Conservation (phyloP, 2,329 filamentous ascomycete genomes). For the Aspergillus brasiliensis region DNA sequence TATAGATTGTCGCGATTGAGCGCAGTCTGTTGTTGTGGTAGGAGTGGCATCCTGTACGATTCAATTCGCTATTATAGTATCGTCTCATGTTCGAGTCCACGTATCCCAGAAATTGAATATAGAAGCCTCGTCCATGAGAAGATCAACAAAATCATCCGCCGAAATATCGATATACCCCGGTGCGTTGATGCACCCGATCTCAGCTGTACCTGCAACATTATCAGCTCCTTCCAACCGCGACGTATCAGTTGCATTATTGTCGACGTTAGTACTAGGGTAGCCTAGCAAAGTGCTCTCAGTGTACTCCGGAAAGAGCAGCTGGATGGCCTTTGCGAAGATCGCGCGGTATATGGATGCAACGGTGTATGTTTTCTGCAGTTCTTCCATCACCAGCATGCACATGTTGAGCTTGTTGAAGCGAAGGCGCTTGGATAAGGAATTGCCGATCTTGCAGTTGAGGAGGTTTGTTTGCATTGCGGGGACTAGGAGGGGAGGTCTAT, state of each 20-base stretch:
- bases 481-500: slow-evolving; percentile 30
- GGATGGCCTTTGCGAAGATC: slow-evolving; percentile 29
- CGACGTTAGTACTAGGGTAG: too few species aligned
- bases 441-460: slow-evolving; percentile 28
- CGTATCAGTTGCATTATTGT: too few species aligned
- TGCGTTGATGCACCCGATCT: background rate
- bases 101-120: slow-evolving; percentile 28
- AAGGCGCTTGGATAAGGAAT: slow-evolving; percentile 27
- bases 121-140: slow-evolving; percentile 27
- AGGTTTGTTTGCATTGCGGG: slow-evolving; percentile 39
- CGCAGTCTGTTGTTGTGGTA: too few species aligned
- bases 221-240: too few species aligned
- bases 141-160: slow-evolving; percentile 18
- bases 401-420: slow-evolving; percentile 34
- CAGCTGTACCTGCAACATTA: background rate
- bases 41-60: too few species aligned
- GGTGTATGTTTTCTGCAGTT: slow-evolving; percentile 33
- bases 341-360: slow-evolving; percentile 31
- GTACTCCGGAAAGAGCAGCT: slow-evolving; percentile 23
- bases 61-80: background rate
- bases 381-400: slow-evolving; percentile 36
- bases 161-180: too few species aligned
- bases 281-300: background rate
- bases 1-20: too few species aligned
- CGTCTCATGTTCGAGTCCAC: slow-evolving; percentile 6